These are phyloP conservation scores for Wickerhamiella shivajii DNA, from an alignment of 805 yeast genomes.

Conservation along the genomic window DNA sequence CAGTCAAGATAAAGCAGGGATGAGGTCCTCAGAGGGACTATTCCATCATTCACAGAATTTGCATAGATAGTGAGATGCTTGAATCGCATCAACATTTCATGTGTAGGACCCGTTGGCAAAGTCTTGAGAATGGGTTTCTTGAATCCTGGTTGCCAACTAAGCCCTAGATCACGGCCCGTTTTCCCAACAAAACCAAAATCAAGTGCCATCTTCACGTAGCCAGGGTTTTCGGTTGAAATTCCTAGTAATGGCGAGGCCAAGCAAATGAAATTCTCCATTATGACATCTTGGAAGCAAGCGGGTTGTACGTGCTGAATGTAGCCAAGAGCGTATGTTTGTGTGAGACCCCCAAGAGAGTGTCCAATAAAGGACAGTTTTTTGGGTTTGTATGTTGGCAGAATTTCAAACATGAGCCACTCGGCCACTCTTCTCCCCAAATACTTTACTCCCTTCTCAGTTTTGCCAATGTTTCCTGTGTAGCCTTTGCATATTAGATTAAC, in stretches of 20 bases:
- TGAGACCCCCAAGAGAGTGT: conserved; percentile 87
- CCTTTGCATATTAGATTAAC: conserved; percentile 73
- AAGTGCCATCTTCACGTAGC: conserved; percentile 66
- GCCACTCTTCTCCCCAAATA: conserved; percentile 74
- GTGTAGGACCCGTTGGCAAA: conserved; percentile 64
- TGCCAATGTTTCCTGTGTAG: conserved; percentile 66
- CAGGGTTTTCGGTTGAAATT: conserved; percentile 74
- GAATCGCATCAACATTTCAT: conserved; percentile 46
- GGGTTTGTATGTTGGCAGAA: conserved; percentile 33
- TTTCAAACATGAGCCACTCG: conserved; percentile 45
- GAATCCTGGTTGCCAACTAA: conserved; percentile 30
- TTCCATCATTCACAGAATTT: conserved; percentile 83
- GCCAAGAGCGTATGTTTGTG: conserved; percentile 82
- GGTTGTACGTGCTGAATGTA: conserved; percentile 53
- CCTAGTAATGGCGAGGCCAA: conserved; percentile 86
- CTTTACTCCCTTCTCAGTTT: conserved; percentile 79
- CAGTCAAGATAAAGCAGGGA: conserved; percentile 78
- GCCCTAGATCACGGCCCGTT: conserved; percentile 81
- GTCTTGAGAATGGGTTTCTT: conserved; percentile 55
- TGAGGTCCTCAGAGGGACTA: conserved; percentile 85
- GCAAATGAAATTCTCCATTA: conserved; percentile 67
- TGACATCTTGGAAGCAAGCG: conserved; percentile 45
- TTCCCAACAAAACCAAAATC: conserved; percentile 83
- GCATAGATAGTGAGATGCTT: conserved; percentile 71
- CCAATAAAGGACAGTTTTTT: conserved; percentile 70